Conservation (phyloP, 2,329 filamentous ascomycete genomes). For the Aspergillus transmontanensis region DNA sequence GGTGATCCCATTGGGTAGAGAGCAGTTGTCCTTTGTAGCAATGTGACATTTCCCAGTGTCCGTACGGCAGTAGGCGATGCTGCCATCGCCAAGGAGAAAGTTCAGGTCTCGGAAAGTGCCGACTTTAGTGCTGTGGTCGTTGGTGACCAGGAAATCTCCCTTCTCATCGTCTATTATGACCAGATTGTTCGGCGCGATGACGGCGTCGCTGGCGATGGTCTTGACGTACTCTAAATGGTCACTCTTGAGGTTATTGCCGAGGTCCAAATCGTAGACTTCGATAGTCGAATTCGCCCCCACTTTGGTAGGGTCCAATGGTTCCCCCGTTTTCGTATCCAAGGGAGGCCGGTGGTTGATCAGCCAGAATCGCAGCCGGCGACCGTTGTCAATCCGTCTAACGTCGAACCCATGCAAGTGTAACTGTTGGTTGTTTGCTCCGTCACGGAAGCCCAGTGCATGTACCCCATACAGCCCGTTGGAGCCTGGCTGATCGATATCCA, state of each 20-base stretch:
- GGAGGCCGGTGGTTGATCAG: slow-evolving; percentile 9
- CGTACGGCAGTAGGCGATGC: not conserved
- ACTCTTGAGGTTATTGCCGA: not conserved
- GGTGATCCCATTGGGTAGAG: slow-evolving; percentile 1
- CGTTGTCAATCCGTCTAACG: not conserved
- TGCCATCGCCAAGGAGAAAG: not conserved
- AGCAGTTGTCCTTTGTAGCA: not conserved
- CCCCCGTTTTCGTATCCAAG: not conserved
- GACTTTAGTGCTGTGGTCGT: slow-evolving; percentile 1
- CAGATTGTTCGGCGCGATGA: slow-evolving; percentile 11
- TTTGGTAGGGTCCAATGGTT: not conserved
- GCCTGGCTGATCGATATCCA: slow-evolving; percentile 4
- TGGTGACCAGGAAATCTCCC: slow-evolving; percentile 2
- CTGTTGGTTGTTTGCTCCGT: not conserved
- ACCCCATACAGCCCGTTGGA: not conserved
- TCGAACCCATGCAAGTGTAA: slow-evolving; percentile 6
- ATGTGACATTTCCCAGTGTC: slow-evolving; percentile 2
- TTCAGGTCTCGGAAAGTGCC: not conserved
- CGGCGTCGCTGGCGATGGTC: slow-evolving; percentile 3
- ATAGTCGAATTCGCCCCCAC: slow-evolving; percentile 10
- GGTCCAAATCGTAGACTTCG: slow-evolving; percentile 7
- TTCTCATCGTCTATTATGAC: slow-evolving; percentile 1
- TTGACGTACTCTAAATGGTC: slow-evolving; percentile 2
- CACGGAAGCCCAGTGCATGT: not conserved
- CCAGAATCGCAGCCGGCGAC: slow-evolving; percentile 6